Percentiles rank a stretch among this genome's conserved stretches.
These are phyloP conservation scores for Colletotrichum ledebouriae DNA, from an alignment of 2,329 filamentous ascomycete species.

Conservation along the genomic window DNA sequence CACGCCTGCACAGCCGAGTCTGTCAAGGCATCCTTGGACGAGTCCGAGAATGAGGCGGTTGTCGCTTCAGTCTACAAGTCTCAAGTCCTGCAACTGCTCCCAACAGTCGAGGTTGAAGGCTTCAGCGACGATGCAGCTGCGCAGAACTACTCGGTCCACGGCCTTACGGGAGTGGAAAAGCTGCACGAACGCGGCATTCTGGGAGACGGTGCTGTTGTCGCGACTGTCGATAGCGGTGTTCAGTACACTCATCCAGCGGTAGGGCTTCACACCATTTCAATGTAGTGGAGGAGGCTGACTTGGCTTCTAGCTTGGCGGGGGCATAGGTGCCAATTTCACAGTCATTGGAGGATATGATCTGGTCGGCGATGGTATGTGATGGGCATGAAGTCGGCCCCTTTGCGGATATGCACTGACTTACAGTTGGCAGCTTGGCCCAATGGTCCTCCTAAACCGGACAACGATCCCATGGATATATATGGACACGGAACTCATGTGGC, in stretches of 20 bases:
- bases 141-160: conserved; percentile 49
- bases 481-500: conserved; percentile 47
- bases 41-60: conserved; percentile 45
- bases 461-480: conserved; percentile 18
- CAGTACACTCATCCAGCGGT: conserved; percentile 56
- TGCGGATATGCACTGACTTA: neutral
- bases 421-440: conserved; percentile 24
- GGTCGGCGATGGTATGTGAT: conserved; percentile 28
- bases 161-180: conserved; percentile 55
- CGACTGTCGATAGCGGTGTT: conserved; percentile 57
- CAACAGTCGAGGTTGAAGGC: conserved; percentile 16
- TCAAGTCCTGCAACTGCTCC: conserved; percentile 24
- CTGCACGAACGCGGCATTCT: conserved; percentile 54
- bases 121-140: conserved; percentile 39
- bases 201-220: conserved; percentile 55
- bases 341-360: conserved; percentile 30
- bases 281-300: conserved; percentile 1
- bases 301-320: conserved; percentile 15
- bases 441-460: conserved; percentile 14
- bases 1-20: conserved; percentile 50
- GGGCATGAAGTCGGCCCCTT: neutral
- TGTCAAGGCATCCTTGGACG: conserved; percentile 50
- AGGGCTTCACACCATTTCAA: neutral
- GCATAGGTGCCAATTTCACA: conserved; percentile 9
- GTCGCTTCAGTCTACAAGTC: conserved; percentile 37